These are phyloP conservation scores for Pachyrhizus erosus DNA, from an alignment of 306 rosid genomes.

Conservation along the genomic window DNA sequence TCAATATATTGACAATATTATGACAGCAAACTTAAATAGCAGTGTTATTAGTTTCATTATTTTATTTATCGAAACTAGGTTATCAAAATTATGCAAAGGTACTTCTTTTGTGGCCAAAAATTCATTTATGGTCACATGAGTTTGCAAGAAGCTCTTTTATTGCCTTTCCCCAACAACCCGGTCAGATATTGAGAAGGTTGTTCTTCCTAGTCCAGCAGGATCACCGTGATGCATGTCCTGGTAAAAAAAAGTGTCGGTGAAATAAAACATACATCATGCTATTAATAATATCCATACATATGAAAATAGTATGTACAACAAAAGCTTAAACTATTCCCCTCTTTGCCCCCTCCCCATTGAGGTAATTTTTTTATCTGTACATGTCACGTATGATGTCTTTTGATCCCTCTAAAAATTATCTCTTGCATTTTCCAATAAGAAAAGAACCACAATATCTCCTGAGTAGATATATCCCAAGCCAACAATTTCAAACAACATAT, in stretches of 20 bases:
- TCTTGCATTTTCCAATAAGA: not conserved
- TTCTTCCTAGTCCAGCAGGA: conserved; percentile 8
- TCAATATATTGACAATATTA: not conserved
- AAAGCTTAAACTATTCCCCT: not conserved
- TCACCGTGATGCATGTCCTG: conserved; percentile 10
- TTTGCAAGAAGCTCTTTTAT: conserved; percentile 29
- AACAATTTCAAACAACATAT: not conserved
- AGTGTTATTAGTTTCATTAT: not conserved
- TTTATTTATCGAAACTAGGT: not conserved
- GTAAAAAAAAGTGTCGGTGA: conserved; percentile 40
- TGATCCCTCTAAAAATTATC: not conserved
- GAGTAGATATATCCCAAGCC: not conserved
- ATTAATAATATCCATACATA: not conserved
- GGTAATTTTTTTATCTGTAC: not conserved
- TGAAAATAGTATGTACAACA: not conserved
- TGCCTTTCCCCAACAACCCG: conserved; percentile 5
- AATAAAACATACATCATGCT: conserved; percentile 3
- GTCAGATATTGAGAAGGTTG: not conserved
- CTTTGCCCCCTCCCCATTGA: not conserved
- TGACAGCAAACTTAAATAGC: conserved; percentile 3
- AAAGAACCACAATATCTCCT: not conserved
- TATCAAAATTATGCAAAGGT: conserved; percentile 3
- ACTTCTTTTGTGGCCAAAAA: conserved; percentile 2
- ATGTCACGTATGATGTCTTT: not conserved
- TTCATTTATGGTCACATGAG: conserved; percentile 30